Base-by-base conservation (phyloP, 768 basidiomycete genomes). In the Tylopilus sp. region DNA sequence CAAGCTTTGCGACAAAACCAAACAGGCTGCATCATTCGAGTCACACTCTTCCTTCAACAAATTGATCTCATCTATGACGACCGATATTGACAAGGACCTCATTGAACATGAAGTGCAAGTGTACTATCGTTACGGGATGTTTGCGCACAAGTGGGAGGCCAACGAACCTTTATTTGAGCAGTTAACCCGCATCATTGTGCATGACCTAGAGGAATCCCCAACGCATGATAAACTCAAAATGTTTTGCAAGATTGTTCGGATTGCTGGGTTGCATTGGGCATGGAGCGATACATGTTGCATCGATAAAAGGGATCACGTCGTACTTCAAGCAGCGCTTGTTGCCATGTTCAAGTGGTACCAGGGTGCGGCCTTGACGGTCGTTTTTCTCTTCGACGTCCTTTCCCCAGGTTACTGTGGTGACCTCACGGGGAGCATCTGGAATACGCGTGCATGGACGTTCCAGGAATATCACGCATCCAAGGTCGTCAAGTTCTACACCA, bases 201-300 rank as follows among this genome's bases (percentile, higher is more conserved):
- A 50, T 20, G 15, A 50, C 13, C 48, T 40, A 17, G 22, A 45
- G 13, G 10, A 40, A 7, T 46, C 28, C 20, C 18, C 38, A 13
- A 52, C 53, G 6, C 40, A 31, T 11, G 10, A 46, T 31, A 51
- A 54, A n/a, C 48, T 54, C 2, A 31, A 45, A 20, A 50, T 31
- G 43, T 54, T 54, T 12, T 54, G 48, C 40, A 42, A 53, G 8
- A 33, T 56, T 4, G 48, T 30, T 1, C 44, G 23, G 11, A 44
- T 39, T 3, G 23, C 35, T 3, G 52, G 52, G 2, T 28, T 45
- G 4, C 11, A 52, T 22, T 55, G 47, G 47, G 52, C 52, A n/a
- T 48, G 55, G 47, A 45, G 52, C 3, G 55, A 56, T 13, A 54
- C 48, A 0, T 50, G 44, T 13, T 56, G 52, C 17, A 49, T 56